These are phyloP conservation scores for Acrodontium crateriforme DNA, from an alignment of 2,329 filamentous ascomycete species.

Conservation along the genomic window DNA sequence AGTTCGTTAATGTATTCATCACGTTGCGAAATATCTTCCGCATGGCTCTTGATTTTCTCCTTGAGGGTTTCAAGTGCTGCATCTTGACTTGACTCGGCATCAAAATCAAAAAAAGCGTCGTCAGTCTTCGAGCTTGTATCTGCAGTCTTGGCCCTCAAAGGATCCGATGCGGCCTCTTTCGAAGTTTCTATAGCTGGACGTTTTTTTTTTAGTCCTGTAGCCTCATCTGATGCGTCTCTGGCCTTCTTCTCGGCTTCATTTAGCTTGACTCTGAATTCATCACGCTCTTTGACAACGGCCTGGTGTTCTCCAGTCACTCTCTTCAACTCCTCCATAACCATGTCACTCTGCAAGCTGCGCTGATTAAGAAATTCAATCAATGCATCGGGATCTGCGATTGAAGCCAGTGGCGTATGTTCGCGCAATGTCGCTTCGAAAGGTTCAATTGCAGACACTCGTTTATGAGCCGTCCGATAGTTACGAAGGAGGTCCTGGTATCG, in stretches of 20 bases:
- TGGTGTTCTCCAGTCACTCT: slow-evolving; percentile 48
- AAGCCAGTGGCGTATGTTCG: slow-evolving; percentile 82
- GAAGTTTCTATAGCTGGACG: slow-evolving; percentile 4
- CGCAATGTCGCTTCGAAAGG: slow-evolving; percentile 83
- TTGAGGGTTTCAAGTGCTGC: no score
- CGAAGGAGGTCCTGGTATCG: slow-evolving; percentile 83
- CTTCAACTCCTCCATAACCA: slow-evolving; percentile 90
- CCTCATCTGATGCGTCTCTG: slow-evolving; percentile 48
- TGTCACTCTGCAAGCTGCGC: slow-evolving; percentile 70
- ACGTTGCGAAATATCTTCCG: slow-evolving; percentile 49
- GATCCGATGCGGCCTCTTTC: background rate
- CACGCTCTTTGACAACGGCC: slow-evolving; percentile 44
- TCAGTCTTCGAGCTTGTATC: slow-evolving; percentile 19
- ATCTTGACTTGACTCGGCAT: slow-evolving; percentile 49
- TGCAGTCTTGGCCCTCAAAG: background rate
- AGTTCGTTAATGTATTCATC: slow-evolving; percentile 54
- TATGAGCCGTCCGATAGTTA: slow-evolving; percentile 84
- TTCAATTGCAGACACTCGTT: slow-evolving; percentile 74
- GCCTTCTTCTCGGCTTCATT: slow-evolving; percentile 54
- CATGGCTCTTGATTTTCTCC: slow-evolving; percentile 54
- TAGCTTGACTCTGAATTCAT: slow-evolving; percentile 62
- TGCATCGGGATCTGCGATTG: slow-evolving; percentile 71
- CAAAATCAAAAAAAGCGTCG: slow-evolving; percentile 85
- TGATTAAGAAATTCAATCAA: slow-evolving; percentile 85
- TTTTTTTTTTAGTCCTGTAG: slow-evolving; percentile 39